Evolutionary conservation across 2,329 filamentous ascomycete species (phyloP), one percentile per base, ranked within the genome.

Genomic region (Tolypocladium pustulatum): DNA sequence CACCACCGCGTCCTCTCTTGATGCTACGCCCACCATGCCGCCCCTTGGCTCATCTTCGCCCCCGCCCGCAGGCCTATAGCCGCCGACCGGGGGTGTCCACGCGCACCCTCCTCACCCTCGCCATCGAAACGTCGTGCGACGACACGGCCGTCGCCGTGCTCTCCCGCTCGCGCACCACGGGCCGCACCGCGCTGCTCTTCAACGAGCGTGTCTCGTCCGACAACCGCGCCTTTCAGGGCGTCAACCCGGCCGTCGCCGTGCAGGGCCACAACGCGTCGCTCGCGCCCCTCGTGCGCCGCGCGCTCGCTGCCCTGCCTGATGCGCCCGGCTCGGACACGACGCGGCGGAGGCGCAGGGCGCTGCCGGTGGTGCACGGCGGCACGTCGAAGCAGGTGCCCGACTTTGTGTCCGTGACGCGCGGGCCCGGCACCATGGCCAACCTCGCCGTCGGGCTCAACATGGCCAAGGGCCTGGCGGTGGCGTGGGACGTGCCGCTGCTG

Each of bases 131-230:
- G 12, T 91, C 88, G 3, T 94, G 93, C 79, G 93, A 97, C 74
- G 93, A 97, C 76, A 96, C 92, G 1, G 92, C 89, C 59, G 91
- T 97, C 25, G 88, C 93, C 36, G 74, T 97, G 54, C 79, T 97
- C 43, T 83, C 89, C 57, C 87, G 85, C 56, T 63, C 65, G n/a
- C 38, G 36, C n/a, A 25, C n/a, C 32, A 17, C 53, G 8, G 54
- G 58, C 61, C 66, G 65, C 56, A 84, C 87, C 12, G 77, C 74
- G 7, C 79, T 96, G 3, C 84, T 88, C 65, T 95, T 91, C 76
- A 87, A 96, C 70, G 80, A 87, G 66, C 94, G 90, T 66, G 74
- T 93, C 62, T 95, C 91, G 0, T 88, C 89, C 6, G 87, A 96
- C 71, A 91, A 90, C 69, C 83, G 85, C 56, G 75, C 78, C 32